These are phyloP conservation scores for Loxodes magnus DNA, from an alignment of 73 alveolate genomes.

Conservation along the genomic window DNA sequence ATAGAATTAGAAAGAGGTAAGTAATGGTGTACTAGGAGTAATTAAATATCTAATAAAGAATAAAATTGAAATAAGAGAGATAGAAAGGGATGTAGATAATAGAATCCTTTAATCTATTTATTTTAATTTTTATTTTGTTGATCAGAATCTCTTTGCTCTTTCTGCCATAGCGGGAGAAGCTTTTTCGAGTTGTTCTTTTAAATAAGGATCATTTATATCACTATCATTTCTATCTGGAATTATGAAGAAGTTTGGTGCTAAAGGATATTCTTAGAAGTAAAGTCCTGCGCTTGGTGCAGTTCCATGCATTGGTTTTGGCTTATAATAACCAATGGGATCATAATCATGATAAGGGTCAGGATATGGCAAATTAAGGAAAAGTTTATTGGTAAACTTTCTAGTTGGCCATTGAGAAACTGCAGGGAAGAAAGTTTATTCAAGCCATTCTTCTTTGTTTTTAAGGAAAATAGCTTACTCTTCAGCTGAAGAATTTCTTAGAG, in stretches of 20 bases:
- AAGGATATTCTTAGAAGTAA: constrained; percentile 6
- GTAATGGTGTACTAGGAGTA: too few relatives aligned
- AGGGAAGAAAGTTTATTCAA: constrained; percentile 14
- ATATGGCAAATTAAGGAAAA: constrained; percentile 3
- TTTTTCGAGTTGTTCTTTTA: background rate
- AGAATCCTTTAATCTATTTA: too few relatives aligned
- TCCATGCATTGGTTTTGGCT: constrained; percentile 14
- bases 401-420: constrained; percentile 17
- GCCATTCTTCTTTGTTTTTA: constrained; percentile 12
- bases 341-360: constrained; percentile 3
- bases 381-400: background rate
- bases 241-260: background rate
- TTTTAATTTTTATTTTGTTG: too few relatives aligned
- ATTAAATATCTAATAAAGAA: too few relatives aligned
- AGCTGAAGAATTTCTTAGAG: background rate
- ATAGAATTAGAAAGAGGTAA: too few relatives aligned
- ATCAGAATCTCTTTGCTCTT: too few relatives aligned
- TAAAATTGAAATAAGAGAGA: too few relatives aligned
- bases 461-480: background rate
- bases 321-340: constrained; percentile 6
- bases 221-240: background rate
- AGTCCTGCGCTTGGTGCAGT: background rate
- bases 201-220: constrained; percentile 1
- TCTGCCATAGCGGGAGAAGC: too few relatives aligned
- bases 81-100: too few relatives aligned